A percentile compares a stretch with the other conserved stretches of the same genome.
Evolutionary conservation across 2,329 filamentous ascomycete genomes (phyloP).

Genomic region (Fusarium sp.): DNA sequence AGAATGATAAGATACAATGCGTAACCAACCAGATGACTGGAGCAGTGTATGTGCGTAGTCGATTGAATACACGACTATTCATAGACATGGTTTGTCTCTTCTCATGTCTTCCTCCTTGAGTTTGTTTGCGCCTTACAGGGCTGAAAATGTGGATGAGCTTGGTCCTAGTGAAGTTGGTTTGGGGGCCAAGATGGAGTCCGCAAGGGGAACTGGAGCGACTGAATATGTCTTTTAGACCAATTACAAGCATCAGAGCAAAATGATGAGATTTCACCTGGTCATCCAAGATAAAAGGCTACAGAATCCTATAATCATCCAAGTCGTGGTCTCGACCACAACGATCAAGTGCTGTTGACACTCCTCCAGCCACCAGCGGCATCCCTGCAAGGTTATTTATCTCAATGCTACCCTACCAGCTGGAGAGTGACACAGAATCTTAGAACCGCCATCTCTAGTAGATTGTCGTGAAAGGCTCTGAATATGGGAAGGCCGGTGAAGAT

Average conservation of each 20-base stretch:
- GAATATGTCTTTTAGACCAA: no score
- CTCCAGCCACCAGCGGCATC: background rate
- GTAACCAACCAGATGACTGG: no score
- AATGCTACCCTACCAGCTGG: background rate
- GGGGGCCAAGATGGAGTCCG: conserved; percentile 1
- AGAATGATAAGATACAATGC: no score
- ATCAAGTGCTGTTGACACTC: background rate
- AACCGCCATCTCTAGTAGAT: background rate
- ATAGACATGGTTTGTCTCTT: no score
- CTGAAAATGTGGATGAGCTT: background rate
- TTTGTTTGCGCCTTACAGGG: conserved; percentile 1
- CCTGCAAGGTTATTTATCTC: background rate
- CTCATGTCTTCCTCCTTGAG: background rate
- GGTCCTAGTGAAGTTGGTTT: background rate
- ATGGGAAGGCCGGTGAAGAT: background rate
- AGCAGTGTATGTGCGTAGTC: no score
- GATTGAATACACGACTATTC: no score
- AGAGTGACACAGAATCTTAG: background rate
- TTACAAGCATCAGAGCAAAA: no score
- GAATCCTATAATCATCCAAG: no score
- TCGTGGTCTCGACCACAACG: no score
- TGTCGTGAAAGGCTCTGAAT: background rate
- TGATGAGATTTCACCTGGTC: no score
- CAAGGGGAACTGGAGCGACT: background rate
- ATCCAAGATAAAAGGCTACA: no score